phyloP scores from a whole-genome alignment of 495 filamentous ascomycete genomes.

The Penicillium silybi region DNA sequence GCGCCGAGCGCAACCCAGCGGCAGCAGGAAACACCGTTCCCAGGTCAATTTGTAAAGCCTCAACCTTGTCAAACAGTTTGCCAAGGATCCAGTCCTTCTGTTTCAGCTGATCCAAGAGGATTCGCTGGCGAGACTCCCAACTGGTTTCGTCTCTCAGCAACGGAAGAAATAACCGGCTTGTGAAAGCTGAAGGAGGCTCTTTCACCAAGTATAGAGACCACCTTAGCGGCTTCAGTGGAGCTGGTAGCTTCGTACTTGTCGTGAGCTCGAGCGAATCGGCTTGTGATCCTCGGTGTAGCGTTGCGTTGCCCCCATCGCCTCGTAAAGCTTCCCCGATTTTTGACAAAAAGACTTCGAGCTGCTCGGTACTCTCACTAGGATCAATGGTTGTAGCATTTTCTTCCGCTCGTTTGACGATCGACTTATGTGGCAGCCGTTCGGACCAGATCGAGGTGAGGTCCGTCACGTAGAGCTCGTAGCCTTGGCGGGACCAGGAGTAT shows the following conservation, averaged over 20 bases:
- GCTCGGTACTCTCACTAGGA: constrained; percentile 68
- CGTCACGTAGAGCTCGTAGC: constrained; percentile 73
- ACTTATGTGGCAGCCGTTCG: constrained; percentile 59
- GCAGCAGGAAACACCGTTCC: constrained; percentile 66
- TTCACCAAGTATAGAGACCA: constrained; percentile 64
- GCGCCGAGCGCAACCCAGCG: constrained; percentile 37
- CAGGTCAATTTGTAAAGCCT: constrained; percentile 62
- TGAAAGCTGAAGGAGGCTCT: constrained; percentile 49
- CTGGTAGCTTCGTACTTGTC: constrained; percentile 59
- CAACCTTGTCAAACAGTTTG: constrained; percentile 75
- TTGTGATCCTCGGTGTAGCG: constrained; percentile 22
- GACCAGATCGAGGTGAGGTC: constrained; percentile 86
- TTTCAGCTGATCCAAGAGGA: constrained; percentile 55
- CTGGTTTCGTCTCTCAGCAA: constrained; percentile 56
- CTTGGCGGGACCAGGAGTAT: constrained; percentile 42
- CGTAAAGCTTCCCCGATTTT: constrained; percentile 66
- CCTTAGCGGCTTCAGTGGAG: constrained; percentile 60
- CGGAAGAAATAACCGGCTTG: constrained; percentile 64
- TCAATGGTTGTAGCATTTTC: constrained; percentile 75
- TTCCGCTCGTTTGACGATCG: constrained; percentile 63
- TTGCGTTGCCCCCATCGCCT: constrained; percentile 32
- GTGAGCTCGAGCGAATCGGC: constrained; percentile 49
- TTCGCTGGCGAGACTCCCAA: constrained; percentile 47
- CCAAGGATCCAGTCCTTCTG: constrained; percentile 79
- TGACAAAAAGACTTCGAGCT: constrained; percentile 66